phyloP scores from a whole-genome alignment of 352 stramenopile species.

The Phytophthora sojae region DNA sequence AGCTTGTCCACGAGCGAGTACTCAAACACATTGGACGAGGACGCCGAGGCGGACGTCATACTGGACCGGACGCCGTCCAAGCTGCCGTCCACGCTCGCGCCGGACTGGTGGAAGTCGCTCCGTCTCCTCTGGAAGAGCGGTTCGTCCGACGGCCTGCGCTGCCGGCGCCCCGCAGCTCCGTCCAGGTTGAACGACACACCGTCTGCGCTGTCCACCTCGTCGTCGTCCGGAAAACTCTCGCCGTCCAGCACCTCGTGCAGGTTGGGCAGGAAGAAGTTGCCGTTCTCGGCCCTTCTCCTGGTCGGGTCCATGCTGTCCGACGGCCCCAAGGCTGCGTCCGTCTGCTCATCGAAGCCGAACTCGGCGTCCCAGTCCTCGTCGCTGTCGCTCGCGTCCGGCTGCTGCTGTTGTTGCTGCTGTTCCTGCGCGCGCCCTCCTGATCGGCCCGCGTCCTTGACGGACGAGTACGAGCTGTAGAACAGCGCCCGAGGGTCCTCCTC shows the following conservation, averaged over 20 bases:
- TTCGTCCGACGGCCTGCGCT: conserved; percentile 56
- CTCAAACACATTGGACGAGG: conserved; percentile 55
- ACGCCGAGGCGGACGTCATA: conserved; percentile 52
- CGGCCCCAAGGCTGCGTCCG: conserved; percentile 39
- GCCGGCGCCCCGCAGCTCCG: conserved; percentile 13
- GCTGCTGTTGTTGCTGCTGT: background rate
- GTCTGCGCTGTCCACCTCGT: conserved; percentile 37
- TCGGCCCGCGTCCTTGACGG: conserved; percentile 18
- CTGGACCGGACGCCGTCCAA: conserved; percentile 65
- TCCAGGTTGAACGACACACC: conserved; percentile 41
- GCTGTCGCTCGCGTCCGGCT: conserved; percentile 18
- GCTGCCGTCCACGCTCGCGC: conserved; percentile 51
- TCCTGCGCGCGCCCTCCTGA: background rate
- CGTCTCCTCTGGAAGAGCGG: conserved; percentile 66
- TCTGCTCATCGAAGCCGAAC: conserved; percentile 76
- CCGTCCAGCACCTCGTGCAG: conserved; percentile 84
- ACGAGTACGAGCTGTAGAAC: conserved; percentile 34
- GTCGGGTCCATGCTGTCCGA: conserved; percentile 62
- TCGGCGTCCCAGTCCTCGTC: conserved; percentile 80
- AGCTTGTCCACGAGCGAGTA: conserved; percentile 79
- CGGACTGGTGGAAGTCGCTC: conserved; percentile 49
- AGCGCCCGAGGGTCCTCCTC: conserved; percentile 21
- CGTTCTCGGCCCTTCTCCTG: conserved; percentile 73
- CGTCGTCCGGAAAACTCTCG: conserved; percentile 65
- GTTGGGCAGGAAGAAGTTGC: conserved; percentile 85